Evolutionary conservation across 2,329 filamentous ascomycete genomes (phyloP), one percentile per base, ranked within the genome.

Genomic region (Orbilia quercus): DNA sequence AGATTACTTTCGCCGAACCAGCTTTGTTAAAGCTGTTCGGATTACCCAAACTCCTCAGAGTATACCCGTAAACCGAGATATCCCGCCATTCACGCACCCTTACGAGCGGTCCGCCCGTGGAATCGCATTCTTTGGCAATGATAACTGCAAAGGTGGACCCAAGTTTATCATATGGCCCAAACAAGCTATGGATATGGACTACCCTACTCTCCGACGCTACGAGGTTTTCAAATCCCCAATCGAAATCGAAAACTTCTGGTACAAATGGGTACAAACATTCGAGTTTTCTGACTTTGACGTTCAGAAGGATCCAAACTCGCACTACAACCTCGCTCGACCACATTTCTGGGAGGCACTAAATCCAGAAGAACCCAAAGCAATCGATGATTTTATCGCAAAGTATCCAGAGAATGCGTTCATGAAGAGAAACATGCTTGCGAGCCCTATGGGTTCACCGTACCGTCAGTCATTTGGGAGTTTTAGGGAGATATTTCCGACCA

Each of bases 101-200:
- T 73, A 66, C 16, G 53, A 23, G 38, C 53, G 69, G 16, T 65
- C 69, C 16, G 60, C 42, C 12, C 59, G 69, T 48, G 69, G 69
- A 20, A 57, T 73, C n/a, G 59, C 69, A n/a, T 60, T 73, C 25
- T 73, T 65, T 36, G 47, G 40, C 4, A 66, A 62, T 53, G 48
- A 59, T 47, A 66, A 65, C 31, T 73, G 69, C 38, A 57, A 54
- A 11, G 60, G 38, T 3, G 38, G 65, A 25, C 69, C 69, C 1
- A 66, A 60, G n/a, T 23, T 73, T 31, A 58, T 73, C 12, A 73
- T 73, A 44, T 73, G 69, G 69, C 69, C 69, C 2, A 73, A 73
- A 28, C 60, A 65, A 23, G 44, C 69, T 2, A 25, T 45, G 9
- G 69, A 73, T 57, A 73, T 73, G 69, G 18, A 55, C 31, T 73